Evolutionary conservation across 495 filamentous ascomycete species (phyloP).

Genomic region (Immersiella caudata): DNA sequence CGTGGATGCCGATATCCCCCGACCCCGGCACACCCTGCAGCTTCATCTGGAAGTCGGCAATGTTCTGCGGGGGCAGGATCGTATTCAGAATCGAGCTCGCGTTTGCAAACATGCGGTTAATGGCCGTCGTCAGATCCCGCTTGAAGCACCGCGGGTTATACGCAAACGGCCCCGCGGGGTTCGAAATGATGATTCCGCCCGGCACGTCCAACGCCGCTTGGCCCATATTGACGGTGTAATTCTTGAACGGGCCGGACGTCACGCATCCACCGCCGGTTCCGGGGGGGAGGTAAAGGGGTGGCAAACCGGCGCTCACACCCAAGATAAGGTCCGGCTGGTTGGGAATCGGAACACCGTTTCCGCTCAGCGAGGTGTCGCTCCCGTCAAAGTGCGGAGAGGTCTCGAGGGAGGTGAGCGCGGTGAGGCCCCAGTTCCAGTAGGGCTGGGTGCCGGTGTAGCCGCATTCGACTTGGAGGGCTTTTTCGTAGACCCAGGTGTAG

Average conservation of each 20-base stretch:
- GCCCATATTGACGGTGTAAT: constrained; percentile 44
- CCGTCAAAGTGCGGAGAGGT: constrained; percentile 33
- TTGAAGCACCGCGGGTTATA: constrained; percentile 65
- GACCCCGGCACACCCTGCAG: too few species aligned
- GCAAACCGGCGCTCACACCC: constrained; percentile 26
- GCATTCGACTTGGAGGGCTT: constrained; percentile 66
- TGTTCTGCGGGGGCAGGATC: too few species aligned
- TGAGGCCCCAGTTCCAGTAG: constrained; percentile 32
- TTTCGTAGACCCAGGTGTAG: constrained; percentile 63
- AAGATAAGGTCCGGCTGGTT: constrained; percentile 28
- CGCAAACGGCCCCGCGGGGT: constrained; percentile 28
- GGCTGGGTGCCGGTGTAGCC: constrained; percentile 59
- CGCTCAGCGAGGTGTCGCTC: constrained; percentile 31
- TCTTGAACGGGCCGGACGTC: constrained; percentile 58
- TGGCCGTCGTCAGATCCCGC: constrained; percentile 50
- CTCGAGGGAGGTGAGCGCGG: constrained; percentile 40
- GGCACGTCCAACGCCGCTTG: constrained; percentile 17
- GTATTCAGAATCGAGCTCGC: too few species aligned
- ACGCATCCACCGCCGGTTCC: constrained; percentile 67
- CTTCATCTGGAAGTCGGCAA: too few species aligned
- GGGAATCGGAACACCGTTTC: constrained; percentile 46
- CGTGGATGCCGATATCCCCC: too few species aligned
- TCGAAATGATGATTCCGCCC: constrained; percentile 10
- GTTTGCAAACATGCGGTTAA: too few species aligned
- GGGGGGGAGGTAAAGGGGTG: constrained; percentile 41